phyloP scores from a whole-genome alignment of 306 rosid species.

The Betula pendula region DNA sequence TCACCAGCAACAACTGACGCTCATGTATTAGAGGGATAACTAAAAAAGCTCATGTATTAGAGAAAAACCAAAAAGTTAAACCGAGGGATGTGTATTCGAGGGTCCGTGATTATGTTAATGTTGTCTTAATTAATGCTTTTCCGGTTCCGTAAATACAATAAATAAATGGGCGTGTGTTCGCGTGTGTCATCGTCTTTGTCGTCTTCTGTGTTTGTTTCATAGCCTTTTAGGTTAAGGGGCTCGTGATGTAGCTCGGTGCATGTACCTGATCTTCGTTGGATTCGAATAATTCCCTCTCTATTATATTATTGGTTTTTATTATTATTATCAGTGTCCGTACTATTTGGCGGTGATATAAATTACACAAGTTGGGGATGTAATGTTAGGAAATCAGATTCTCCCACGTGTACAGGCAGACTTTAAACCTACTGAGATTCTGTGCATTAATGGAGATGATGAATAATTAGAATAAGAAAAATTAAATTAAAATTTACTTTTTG shows the following conservation, averaged over 20 bases:
- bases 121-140: background rate
- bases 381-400: too few species aligned
- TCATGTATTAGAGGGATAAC: conserved; percentile 14
- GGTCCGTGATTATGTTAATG: too few species aligned
- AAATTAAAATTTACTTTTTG: too few species aligned
- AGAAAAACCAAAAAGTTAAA: background rate
- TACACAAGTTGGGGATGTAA: too few species aligned
- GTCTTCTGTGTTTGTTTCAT: background rate
- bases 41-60: too few species aligned
- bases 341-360: too few species aligned
- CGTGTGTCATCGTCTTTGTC: conserved; percentile 18
- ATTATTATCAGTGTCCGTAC: too few species aligned
- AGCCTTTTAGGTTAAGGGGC: background rate
- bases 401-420: too few species aligned
- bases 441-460: too few species aligned
- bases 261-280: background rate
- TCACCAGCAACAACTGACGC: conserved; percentile 26
- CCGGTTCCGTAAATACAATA: conserved; percentile 8
- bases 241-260: conserved; percentile 29
- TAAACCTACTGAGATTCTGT: too few species aligned
- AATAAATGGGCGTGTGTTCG: conserved; percentile 16
- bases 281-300: background rate
- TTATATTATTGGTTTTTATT: background rate
- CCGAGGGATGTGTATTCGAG: background rate
- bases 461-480: too few species aligned